Percentiles rank a stretch among this genome's conserved stretches.
phyloP scores from a whole-genome alignment of 129 eudicot species.

The Scalesia atractyloides region DNA sequence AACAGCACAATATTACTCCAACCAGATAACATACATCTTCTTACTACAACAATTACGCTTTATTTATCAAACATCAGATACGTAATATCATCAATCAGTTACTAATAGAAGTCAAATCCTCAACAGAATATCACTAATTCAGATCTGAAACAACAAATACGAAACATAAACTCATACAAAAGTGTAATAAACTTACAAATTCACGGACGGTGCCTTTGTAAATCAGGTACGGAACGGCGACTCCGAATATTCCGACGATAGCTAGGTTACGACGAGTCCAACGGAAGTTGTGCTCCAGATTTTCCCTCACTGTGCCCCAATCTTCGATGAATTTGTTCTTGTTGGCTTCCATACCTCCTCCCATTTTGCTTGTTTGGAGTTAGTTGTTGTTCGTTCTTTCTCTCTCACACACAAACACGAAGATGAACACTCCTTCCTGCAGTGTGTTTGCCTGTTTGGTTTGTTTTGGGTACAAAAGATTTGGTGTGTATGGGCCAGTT shows the following conservation, averaged over 20 bases:
- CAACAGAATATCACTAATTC: slow-evolving; percentile 2
- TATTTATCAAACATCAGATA: neutral
- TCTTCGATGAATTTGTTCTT: slow-evolving; percentile 94
- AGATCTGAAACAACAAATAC: slow-evolving; percentile 13
- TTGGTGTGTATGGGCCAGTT: too few relatives aligned
- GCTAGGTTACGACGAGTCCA: slow-evolving; percentile 98
- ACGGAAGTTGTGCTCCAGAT: slow-evolving; percentile 82
- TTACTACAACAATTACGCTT: neutral
- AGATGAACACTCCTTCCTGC: neutral
- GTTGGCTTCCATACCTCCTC: slow-evolving; percentile 94
- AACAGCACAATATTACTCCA: slow-evolving; percentile 6
- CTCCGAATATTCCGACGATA: slow-evolving; percentile 79
- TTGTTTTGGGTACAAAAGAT: too few relatives aligned
- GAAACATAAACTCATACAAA: neutral
- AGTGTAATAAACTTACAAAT: slow-evolving; percentile 46
- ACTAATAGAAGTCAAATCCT: neutral
- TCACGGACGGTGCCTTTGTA: slow-evolving; percentile 96
- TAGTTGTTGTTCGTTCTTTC: neutral
- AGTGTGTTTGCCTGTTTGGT: too few relatives aligned
- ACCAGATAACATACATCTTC: too few relatives aligned
- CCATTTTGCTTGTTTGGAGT: slow-evolving; percentile 45
- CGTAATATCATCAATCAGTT: slow-evolving; percentile 6
- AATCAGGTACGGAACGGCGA: slow-evolving; percentile 80
- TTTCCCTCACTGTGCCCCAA: slow-evolving; percentile 86
- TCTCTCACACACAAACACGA: slow-evolving; percentile 22